These are phyloP conservation scores for Hortiboletus flavorubellus DNA, from an alignment of 768 basidiomycete species.

Conservation along the genomic window DNA sequence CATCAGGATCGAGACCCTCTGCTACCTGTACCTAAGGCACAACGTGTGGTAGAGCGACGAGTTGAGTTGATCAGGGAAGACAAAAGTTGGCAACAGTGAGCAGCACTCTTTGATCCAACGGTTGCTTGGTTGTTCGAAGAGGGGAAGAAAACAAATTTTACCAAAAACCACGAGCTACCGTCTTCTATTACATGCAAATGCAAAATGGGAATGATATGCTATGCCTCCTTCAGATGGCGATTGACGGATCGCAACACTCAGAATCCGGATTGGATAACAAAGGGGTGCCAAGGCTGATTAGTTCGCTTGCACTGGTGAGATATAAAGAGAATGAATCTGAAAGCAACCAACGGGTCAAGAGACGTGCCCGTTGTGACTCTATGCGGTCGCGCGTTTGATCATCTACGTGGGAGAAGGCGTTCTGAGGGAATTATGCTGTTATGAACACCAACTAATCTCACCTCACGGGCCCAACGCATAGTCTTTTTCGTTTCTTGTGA, in stretches of 20 bases:
- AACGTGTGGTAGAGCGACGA: too few species aligned
- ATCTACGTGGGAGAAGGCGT: slow-evolving; percentile 42
- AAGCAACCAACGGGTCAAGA: slow-evolving; percentile 25
- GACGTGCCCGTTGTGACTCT: slow-evolving; percentile 30
- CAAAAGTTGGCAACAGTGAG: slow-evolving; percentile 3
- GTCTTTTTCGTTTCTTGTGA: slow-evolving; percentile 81
- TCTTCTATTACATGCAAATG: slow-evolving; percentile 59
- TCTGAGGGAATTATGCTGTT: neutral
- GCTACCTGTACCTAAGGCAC: too few species aligned
- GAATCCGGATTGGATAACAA: slow-evolving; percentile 14
- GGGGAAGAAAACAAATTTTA: slow-evolving; percentile 18
- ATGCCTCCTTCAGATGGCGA: slow-evolving; percentile 75
- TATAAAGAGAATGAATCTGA: slow-evolving; percentile 32
- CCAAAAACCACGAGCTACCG: slow-evolving; percentile 29
- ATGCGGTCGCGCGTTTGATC: slow-evolving; percentile 78
- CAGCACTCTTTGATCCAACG: slow-evolving; percentile 10
- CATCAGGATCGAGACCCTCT: too few species aligned
- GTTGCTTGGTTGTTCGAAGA: slow-evolving; percentile 9
- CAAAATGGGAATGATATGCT: slow-evolving; percentile 42
- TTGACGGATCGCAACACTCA: slow-evolving; percentile 25
- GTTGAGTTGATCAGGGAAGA: slow-evolving; percentile 2
- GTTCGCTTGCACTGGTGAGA: slow-evolving; percentile 48
- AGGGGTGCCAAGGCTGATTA: slow-evolving; percentile 29
- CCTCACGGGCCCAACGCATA: slow-evolving; percentile 92
- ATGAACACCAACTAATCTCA: slow-evolving; percentile 33